Base-by-base conservation (phyloP, 768 basidiomycete genomes). In the Russula ochroleuca region DNA sequence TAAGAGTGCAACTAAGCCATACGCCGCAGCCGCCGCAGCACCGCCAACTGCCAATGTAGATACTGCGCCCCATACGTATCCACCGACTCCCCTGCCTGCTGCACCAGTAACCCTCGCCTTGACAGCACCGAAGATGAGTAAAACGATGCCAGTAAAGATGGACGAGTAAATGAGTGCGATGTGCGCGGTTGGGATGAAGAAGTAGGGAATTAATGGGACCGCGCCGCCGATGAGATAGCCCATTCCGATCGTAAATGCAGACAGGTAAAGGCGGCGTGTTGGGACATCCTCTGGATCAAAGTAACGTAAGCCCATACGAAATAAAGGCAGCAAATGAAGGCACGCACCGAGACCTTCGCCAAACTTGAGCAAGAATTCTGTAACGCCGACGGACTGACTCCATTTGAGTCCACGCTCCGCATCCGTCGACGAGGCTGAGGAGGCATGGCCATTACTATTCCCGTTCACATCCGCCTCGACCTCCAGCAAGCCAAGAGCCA, bases 331-430 rank as follows among this genome's bases (percentile, higher is more conserved):
- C 11, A 10, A 40, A 10, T 40, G 38, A 40, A 13, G 33, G 33
- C 33, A 33, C 33, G 66, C 71, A 91, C 90, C 90, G 57, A 97
- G 72, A 19, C 94, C 93, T 73, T 91, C 89, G n/a, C 95, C 95
- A 69, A 98, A 98, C 76, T 93, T 97, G 69, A 98, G 82, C 69
- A 99, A 76, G 78, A 99, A 99, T 2, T 94, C 85, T 0, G 96
- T 95, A 43, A 98, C 74, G 0, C 97, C 97, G 65, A 94, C 84
- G 33, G 88, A 85, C 51, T 85, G 83, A 66, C 84, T 85, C 85
- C 88, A 91, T 66, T 80, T 79, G 55, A 87, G 75, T 17, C 79
- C 78, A 3, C 75, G 80, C 71, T 92, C 90, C 62, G 82, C 82
- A 62, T 86, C 68, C 17, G 41, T 35, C 21, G 28, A 58, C n/a